These are phyloP conservation scores for Piper betle DNA, from an alignment of 164 flowering plant genomes.

Conservation along the genomic window DNA sequence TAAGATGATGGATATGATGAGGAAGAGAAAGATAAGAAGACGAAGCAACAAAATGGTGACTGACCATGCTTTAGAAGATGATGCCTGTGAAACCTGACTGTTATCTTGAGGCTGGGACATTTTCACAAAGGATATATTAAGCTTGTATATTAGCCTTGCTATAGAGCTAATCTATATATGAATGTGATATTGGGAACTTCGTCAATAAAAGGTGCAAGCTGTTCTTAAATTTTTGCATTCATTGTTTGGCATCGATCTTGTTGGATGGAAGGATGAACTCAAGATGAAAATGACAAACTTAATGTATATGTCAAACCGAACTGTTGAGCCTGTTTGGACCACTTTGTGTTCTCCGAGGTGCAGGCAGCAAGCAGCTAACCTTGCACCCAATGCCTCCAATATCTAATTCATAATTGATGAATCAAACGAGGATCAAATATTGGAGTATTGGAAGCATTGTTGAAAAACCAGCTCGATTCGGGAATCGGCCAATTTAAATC, in stretches of 20 bases:
- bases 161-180: neutral
- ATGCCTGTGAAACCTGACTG: neutral
- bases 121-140: neutral
- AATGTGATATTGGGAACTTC: neutral
- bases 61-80: constrained; percentile 4
- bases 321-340: neutral
- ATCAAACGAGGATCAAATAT: no score
- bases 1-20: neutral
- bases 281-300: neutral
- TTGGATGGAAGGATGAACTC: no score
- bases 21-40: constrained; percentile 1
- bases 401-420: neutral
- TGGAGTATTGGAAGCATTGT: no score
- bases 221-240: no score
- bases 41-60: constrained; percentile 1
- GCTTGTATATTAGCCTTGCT: neutral
- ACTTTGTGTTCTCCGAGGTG: neutral
- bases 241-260: neutral
- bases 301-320: neutral
- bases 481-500: no score
- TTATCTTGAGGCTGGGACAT: neutral
- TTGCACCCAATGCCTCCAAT: neutral
- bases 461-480: no score
- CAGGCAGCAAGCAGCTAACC: neutral
- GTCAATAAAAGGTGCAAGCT: neutral